Base-by-base conservation (phyloP, 1,284 basidiomycete species). In the Puccinia sorghi region DNA sequence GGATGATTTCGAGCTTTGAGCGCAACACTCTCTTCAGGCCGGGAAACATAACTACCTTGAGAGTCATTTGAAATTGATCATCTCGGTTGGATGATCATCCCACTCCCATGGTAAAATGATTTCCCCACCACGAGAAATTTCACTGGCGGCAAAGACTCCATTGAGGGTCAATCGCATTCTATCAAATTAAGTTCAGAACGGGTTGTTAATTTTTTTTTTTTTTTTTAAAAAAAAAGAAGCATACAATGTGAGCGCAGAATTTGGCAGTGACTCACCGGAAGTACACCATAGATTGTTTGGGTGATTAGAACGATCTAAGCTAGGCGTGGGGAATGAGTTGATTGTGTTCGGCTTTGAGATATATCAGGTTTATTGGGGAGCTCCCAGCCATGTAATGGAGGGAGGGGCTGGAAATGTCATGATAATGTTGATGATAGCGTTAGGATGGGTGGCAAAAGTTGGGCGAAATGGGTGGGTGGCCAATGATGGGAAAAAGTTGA, bases 31-130 rank as follows among this genome's bases (percentile, higher is more conserved):
- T 90, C 84, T 92, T 92, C n/a, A 98, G 85, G 3, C 91, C 92
- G 4, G 94, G 92, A 79, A 91, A 90, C 32, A 97, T 87, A 32
- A 89, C 88, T 72, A 88, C 84, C 84, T 97, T 91, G 0, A 89
- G 85, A 39, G 84, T 83, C 54, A 80, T 67, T 12, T 81, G 46
- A 12, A 78, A 74, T 12, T 79, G 57, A 32, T 80, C 73, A 13
- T 84, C 81, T 43, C 7, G 32, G 13, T 86, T 85, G 5, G 84
- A 81, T 8, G 89, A 82, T 97, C 94, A 82, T 97, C 94, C 95
- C 94, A 97, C 84, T 97, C 94, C 94, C 95, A 98, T 0, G 91
- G 92, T 0, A 97, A 85, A 0, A 95, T 90, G 54, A 98, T 89
- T 85, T 98, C 96, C 82, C 96, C 93, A 70, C 91, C 88, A 50